Conservation (phyloP, 495 filamentous ascomycete species). For the Usnea hakonensis region DNA sequence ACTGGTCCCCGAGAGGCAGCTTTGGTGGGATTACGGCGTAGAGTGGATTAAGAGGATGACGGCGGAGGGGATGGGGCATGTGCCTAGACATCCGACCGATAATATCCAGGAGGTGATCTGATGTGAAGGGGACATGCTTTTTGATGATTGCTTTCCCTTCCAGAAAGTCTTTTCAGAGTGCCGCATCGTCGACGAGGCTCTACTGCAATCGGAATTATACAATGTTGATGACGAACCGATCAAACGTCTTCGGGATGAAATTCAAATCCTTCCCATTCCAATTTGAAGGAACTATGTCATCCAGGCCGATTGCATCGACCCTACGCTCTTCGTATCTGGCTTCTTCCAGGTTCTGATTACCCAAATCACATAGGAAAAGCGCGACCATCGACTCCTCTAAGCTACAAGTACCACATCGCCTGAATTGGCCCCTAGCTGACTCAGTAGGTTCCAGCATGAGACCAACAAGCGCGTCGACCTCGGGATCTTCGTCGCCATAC, state of each 20-base stretch:
- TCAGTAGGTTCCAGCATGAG: slow-evolving; percentile 5
- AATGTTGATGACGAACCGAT: slow-evolving; percentile 2
- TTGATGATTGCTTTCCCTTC: no score
- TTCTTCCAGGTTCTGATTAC: slow-evolving; percentile 1
- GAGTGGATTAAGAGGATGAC: neutral
- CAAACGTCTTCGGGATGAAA: neutral
- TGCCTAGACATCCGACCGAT: no score
- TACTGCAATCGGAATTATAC: no score
- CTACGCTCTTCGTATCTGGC: no score
- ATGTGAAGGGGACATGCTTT: no score
- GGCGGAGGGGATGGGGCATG: no score
- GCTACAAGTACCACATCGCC: neutral
- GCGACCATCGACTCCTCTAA: slow-evolving; percentile 1
- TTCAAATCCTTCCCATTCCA: slow-evolving; percentile 1
- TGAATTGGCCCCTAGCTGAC: neutral
- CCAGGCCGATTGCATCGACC: no score
- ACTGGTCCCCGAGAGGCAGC: neutral
- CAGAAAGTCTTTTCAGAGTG: no score
- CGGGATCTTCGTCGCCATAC: neutral
- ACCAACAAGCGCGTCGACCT: slow-evolving; percentile 1
- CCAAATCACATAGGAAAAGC: neutral
- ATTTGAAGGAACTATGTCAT: no score
- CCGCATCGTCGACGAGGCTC: no score
- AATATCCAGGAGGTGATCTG: no score
- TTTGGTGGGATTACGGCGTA: neutral